Percentiles rank a stretch among this genome's conserved stretches.
These are phyloP conservation scores for Pleurotus ostreatus DNA, from an alignment of 768 basidiomycete genomes.

Conservation along the genomic window DNA sequence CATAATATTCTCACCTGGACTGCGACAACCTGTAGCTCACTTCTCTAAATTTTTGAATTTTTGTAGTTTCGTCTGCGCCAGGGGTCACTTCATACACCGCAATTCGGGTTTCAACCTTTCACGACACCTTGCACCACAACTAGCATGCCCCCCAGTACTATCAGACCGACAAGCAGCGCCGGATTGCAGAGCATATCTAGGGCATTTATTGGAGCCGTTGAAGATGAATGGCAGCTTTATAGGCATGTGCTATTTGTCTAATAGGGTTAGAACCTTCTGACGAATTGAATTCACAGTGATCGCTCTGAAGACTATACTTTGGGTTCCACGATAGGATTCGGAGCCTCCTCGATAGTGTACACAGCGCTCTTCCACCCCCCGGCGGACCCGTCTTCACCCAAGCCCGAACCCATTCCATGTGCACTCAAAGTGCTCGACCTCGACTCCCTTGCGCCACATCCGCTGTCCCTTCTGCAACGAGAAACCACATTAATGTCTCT, in stretches of 20 bases:
- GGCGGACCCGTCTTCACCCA: conserved; percentile 6
- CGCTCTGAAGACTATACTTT: conserved; percentile 67
- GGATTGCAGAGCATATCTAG: neutral
- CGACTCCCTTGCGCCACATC: conserved; percentile 67
- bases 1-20: too few species aligned
- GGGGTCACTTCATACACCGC: too few species aligned
- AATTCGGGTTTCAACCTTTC: too few species aligned
- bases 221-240: conserved; percentile 81
- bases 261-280: conserved; percentile 6
- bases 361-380: conserved; percentile 59
- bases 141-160: neutral
- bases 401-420: conserved; percentile 46
- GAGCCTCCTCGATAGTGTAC: conserved; percentile 90
- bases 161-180: conserved; percentile 4
- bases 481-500: conserved; percentile 93
- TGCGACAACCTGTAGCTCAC: too few species aligned
- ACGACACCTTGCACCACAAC: neutral
- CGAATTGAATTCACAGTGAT: conserved; percentile 43
- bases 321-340: conserved; percentile 81
- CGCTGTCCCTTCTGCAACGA: conserved; percentile 70
- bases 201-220: conserved; percentile 73
- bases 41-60: too few species aligned
- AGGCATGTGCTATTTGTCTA: conserved; percentile 41
- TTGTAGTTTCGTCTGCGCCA: too few species aligned
- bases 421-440: conserved; percentile 90